These are phyloP conservation scores for Pharus latifolius DNA, from an alignment of 176 grass and related monocot species.

Conservation along the genomic window DNA sequence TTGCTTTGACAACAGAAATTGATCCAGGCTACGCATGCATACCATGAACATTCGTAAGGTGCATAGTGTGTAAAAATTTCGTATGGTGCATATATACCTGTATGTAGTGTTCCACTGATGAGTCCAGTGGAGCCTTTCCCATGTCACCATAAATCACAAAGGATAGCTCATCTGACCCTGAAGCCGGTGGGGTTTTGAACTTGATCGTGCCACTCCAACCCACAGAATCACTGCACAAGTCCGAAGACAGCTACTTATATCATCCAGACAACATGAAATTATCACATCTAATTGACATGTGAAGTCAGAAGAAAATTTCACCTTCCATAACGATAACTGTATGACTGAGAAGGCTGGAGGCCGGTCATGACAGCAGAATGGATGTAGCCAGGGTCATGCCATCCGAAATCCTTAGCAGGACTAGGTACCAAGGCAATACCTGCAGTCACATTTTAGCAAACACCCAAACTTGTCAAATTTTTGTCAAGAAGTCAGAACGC, in stretches of 20 bases:
- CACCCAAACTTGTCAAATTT: no score
- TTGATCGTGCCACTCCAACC: constrained; percentile 48
- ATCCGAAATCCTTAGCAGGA: constrained; percentile 77
- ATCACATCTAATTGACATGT: not conserved
- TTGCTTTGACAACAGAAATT: constrained; percentile 35
- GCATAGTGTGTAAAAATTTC: no score
- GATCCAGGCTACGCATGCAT: constrained; percentile 50
- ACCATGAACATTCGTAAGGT: not conserved
- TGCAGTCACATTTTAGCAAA: not conserved
- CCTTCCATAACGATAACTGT: constrained; percentile 72
- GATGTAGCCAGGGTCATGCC: constrained; percentile 82
- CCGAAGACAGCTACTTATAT: not conserved
- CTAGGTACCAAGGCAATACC: constrained; percentile 20
- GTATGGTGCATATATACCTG: constrained; percentile 21
- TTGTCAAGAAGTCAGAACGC: no score
- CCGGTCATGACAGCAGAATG: constrained; percentile 65
- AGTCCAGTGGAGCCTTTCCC: constrained; percentile 83
- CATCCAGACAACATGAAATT: not conserved
- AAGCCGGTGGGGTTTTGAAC: constrained; percentile 63
- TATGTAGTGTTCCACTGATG: constrained; percentile 81
- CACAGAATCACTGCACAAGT: constrained; percentile 47
- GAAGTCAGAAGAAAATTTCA: not conserved
- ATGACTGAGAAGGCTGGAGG: constrained; percentile 51
- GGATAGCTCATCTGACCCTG: constrained; percentile 37
- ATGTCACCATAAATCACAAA: constrained; percentile 76